These are phyloP conservation scores for Angomonas desouzai DNA, from an alignment of 208 protist species.

Conservation along the genomic window DNA sequence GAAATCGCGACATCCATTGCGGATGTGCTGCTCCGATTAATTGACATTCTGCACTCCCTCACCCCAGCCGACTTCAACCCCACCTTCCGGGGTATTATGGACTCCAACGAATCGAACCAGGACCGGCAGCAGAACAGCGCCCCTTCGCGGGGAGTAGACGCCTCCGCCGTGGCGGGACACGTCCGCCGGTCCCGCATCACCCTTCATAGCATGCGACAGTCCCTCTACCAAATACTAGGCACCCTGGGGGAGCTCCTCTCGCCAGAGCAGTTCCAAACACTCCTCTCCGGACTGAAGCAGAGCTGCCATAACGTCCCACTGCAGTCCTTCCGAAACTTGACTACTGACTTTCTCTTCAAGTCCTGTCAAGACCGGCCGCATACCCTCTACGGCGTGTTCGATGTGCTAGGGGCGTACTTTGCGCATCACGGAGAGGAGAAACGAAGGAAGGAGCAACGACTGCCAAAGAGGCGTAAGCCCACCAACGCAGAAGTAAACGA, in stretches of 20 bases:
- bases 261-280: not conserved
- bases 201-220: slow-evolving; percentile 48
- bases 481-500: slow-evolving; percentile 50
- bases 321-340: not conserved
- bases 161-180: slow-evolving; percentile 31
- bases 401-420: not conserved
- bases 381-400: not conserved
- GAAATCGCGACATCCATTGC: slow-evolving; percentile 31
- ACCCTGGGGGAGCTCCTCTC: not conserved
- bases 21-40: slow-evolving; percentile 23
- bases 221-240: slow-evolving; percentile 52
- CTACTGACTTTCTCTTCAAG: not conserved
- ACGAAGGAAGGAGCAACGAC: not conserved
- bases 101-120: slow-evolving; percentile 25
- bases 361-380: not conserved
- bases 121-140: too few species aligned
- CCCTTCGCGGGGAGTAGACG: slow-evolving; percentile 51
- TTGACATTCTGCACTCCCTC: slow-evolving; percentile 43
- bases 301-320: not conserved
- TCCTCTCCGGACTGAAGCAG: not conserved
- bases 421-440: not conserved
- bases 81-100: slow-evolving; percentile 34
- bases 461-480: not conserved
- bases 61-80: slow-evolving; percentile 34
- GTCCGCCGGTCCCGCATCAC: slow-evolving; percentile 25